Conservation (phyloP, 1,284 basidiomycete genomes). For the Malassezia sp. region DNA sequence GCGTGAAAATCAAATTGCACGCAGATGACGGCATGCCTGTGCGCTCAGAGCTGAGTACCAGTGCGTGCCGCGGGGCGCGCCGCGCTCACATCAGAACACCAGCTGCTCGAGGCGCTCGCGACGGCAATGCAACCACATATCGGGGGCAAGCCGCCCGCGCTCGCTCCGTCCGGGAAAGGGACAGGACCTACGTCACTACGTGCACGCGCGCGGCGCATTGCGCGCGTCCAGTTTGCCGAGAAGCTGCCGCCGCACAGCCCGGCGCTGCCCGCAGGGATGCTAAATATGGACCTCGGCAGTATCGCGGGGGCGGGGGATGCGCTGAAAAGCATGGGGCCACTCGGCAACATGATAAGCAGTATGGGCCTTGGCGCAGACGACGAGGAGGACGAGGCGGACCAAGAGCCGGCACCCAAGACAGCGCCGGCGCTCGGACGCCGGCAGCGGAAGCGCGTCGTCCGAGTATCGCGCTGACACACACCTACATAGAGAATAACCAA, state of each 20-base stretch:
- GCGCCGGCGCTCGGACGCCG: conserved; percentile 28
- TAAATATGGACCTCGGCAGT: conserved; percentile 36
- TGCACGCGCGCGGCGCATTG: conserved; percentile 20
- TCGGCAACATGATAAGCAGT: conserved; percentile 39
- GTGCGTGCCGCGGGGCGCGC: conserved; percentile 10
- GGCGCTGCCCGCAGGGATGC: conserved; percentile 30
- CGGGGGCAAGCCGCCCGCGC: conserved; percentile 33
- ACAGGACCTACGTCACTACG: conserved; percentile 5
- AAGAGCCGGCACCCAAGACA: conserved; percentile 24
- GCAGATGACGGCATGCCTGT: conserved; percentile 65
- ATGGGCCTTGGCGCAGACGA: conserved; percentile 38
- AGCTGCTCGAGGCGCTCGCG: conserved; percentile 51
- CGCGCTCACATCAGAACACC: conserved; percentile 57
- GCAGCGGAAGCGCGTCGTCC: conserved; percentile 39
- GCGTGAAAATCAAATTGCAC: conserved; percentile 73
- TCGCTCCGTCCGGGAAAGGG: neutral
- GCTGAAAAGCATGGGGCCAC: conserved; percentile 24
- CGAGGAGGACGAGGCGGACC: conserved; percentile 22
- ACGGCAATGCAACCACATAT: conserved; percentile 27
- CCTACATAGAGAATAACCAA: conserved; percentile 13
- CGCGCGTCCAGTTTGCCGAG: conserved; percentile 21
- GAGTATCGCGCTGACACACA: conserved; percentile 31
- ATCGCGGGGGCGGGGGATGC: conserved; percentile 30
- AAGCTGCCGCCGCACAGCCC: conserved; percentile 38
- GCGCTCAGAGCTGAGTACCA: conserved; percentile 58